Evolutionary conservation across 805 yeast species (phyloP), one percentile per base, ranked within the genome.

Genomic region (Nakazawaea ernobii): DNA sequence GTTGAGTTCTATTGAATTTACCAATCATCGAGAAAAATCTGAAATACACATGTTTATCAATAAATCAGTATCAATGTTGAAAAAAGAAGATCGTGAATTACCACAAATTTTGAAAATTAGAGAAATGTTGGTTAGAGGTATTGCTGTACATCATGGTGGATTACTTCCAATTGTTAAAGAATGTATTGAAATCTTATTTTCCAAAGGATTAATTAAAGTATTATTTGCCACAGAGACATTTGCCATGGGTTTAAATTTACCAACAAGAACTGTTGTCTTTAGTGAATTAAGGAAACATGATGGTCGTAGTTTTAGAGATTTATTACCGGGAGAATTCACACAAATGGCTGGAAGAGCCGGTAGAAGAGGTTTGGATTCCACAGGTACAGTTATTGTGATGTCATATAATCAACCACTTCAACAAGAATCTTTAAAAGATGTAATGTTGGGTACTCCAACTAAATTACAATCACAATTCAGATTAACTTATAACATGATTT

Each of bases 301-400:
- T 61, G 98, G 98, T 40, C 75, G 82, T 29, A 77, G 78, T 0
- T 81, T 88, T 65, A 76, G 99, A 65, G 79, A 84, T 59, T 71
- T 94, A 51, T 74, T 84, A 8, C 97, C 99, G 0, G 99, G 99
- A 46, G 99, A 94, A 63, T 94, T 92, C 62, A 94, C 98, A 0
- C 99, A 92, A 67, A 94, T 94, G 99, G 91, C 97, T 0, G 99
- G 99, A 39, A 79, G 99, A 65, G 99, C 99, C 0, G 99, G 99
- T 51, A 82, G 99, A 68, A 82, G 99, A 71, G 99, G 99, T 32
- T 69, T 94, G 53, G 99, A 94, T 69, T 69, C 81, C 17, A 88
- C 86, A 0, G 99, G 99, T 60, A 92, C 97, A 0, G 99, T 94
- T 10, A 89, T 94, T 52, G 80, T 91, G 6, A 89, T 94, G 95